Evolutionary conservation across 805 yeast genomes (phyloP).

Genomic region (Vanderwaltozyma polyspora): DNA sequence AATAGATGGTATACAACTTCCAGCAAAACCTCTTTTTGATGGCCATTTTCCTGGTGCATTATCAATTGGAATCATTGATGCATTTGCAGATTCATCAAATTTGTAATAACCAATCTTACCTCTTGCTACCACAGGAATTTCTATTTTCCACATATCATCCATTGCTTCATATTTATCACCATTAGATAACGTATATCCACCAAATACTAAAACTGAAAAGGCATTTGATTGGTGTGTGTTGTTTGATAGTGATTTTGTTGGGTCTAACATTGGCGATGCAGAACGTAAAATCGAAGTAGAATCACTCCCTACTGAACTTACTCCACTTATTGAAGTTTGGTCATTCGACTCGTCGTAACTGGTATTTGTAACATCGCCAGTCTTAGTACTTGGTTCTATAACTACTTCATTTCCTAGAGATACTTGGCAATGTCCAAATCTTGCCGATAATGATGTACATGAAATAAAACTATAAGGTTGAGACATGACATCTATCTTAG

Average conservation of each 20-base stretch:
- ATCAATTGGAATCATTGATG: slow-evolving; percentile 18
- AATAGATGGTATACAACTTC: slow-evolving; percentile 12
- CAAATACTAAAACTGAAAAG: slow-evolving; percentile 29
- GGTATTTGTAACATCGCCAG: background rate
- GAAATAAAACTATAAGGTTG: slow-evolving; percentile 22
- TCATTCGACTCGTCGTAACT: background rate
- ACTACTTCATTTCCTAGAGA: slow-evolving; percentile 6
- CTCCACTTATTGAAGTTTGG: background rate
- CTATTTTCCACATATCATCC: slow-evolving; percentile 33
- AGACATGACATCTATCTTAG: slow-evolving; percentile 32
- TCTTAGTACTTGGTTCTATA: background rate
- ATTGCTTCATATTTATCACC: slow-evolving; percentile 25
- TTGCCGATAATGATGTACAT: slow-evolving; percentile 25
- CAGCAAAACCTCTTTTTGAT: slow-evolving; percentile 27
- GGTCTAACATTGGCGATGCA: background rate
- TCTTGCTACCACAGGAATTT: slow-evolving; percentile 27
- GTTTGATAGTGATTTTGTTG: background rate
- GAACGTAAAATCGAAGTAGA: background rate
- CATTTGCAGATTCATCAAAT: slow-evolving; percentile 28
- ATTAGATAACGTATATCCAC: slow-evolving; percentile 33
- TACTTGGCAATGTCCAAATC: slow-evolving; percentile 32
- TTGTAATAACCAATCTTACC: slow-evolving; percentile 26
- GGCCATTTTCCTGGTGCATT: slow-evolving; percentile 18
- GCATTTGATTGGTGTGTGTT: too few relatives aligned
- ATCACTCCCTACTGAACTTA: background rate